These are phyloP conservation scores for Solanum hybrid DNA, from an alignment of 305 asterid species.

Conservation along the genomic window DNA sequence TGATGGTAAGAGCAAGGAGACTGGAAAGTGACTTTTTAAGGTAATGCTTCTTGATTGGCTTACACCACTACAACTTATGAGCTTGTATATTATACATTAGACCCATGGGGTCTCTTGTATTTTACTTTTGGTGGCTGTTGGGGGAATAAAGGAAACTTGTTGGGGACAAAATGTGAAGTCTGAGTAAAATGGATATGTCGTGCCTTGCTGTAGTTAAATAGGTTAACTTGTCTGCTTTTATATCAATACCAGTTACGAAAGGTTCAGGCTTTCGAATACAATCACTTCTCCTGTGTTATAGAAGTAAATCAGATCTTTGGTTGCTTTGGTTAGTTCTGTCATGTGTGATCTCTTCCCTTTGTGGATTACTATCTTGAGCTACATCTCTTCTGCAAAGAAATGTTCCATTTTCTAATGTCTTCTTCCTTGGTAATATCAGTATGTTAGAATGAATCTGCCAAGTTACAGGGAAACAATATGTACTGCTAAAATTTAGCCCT, in stretches of 20 bases:
- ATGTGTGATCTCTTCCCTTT: background rate
- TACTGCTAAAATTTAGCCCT: background rate
- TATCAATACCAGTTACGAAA: background rate
- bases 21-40: conserved; percentile 55
- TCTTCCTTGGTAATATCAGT: background rate
- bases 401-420: background rate
- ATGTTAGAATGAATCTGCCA: background rate
- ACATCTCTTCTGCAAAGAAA: background rate
- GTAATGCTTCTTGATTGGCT: conserved; percentile 26
- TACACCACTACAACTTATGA: background rate
- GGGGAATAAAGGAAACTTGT: background rate
- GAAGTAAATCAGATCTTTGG: background rate
- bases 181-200: background rate
- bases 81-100: background rate
- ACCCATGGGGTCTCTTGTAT: background rate
- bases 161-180: background rate
- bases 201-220: background rate
- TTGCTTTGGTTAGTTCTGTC: background rate
- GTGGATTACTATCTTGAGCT: conserved; percentile 1
- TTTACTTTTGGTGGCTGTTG: conserved; percentile 3
- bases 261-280: background rate
- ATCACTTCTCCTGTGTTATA: background rate
- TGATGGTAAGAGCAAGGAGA: conserved; percentile 39
- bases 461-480: background rate
- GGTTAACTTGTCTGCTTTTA: background rate